A percentile compares a stretch with the other conserved stretches of the same genome.
Evolutionary conservation across 2,329 filamentous ascomycete genomes (phyloP).

Genomic region (Thermomyces lanuginosus): DNA sequence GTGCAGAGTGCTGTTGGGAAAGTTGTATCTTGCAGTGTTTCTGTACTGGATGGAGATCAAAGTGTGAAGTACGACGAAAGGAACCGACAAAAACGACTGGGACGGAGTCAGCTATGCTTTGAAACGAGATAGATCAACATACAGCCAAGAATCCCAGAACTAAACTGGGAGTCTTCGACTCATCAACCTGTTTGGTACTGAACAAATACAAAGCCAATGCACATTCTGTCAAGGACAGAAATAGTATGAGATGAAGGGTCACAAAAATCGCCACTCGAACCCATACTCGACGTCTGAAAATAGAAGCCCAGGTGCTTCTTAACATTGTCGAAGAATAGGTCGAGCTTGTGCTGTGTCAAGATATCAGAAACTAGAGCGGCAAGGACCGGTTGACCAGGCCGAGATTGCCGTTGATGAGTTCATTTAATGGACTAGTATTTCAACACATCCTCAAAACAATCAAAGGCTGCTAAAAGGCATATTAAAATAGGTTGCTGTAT

Average conservation of each 20-base stretch:
- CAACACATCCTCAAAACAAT: not conserved
- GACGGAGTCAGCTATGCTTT: slow-evolving; percentile 2
- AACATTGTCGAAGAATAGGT: not conserved
- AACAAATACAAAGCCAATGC: slow-evolving; percentile 21
- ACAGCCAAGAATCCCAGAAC: slow-evolving; percentile 22
- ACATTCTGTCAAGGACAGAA: slow-evolving; percentile 20
- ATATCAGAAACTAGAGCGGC: too few species aligned
- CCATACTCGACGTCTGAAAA: slow-evolving; percentile 17
- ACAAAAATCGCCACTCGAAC: slow-evolving; percentile 21
- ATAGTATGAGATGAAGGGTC: slow-evolving; percentile 18
- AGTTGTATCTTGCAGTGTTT: slow-evolving; percentile 14
- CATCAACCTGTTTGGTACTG: slow-evolving; percentile 18
- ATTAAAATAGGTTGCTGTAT: not conserved
- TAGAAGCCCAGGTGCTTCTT: slow-evolving; percentile 2
- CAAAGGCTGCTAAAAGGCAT: not conserved
- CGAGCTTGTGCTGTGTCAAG: too few species aligned
- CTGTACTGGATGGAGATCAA: slow-evolving; percentile 25
- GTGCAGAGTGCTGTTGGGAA: slow-evolving; percentile 17
- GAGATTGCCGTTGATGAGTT: not conserved
- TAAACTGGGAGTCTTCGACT: slow-evolving; percentile 22
- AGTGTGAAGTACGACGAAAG: slow-evolving; percentile 21
- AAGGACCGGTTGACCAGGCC: too few species aligned
- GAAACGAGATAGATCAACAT: slow-evolving; percentile 6
- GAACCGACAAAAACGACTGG: slow-evolving; percentile 22
- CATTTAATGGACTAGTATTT: not conserved